These are phyloP conservation scores for Fusarium annulatum DNA, from an alignment of 2,329 filamentous ascomycete species.

Conservation along the genomic window DNA sequence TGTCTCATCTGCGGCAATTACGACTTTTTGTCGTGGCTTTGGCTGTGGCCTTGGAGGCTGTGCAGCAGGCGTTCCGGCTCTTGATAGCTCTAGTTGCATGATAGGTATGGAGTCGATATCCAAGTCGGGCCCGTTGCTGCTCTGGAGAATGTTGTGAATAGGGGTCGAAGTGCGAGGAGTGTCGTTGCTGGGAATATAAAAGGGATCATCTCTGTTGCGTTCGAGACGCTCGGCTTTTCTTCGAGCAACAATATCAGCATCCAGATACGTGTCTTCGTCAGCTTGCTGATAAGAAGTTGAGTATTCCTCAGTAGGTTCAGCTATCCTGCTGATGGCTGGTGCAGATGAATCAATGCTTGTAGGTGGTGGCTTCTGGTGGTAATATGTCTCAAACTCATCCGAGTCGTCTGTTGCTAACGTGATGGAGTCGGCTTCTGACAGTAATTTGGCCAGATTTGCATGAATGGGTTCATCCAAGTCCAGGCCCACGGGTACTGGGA, in stretches of 20 bases:
- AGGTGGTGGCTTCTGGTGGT: slow-evolving; percentile 66
- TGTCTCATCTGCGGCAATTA: slow-evolving; percentile 80
- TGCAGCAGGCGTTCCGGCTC: slow-evolving; percentile 50
- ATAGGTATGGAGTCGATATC: slow-evolving; percentile 97
- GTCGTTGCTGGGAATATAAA: slow-evolving; percentile 79
- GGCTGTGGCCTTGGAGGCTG: slow-evolving; percentile 51
- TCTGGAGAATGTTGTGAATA: slow-evolving; percentile 79
- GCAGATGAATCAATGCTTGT: slow-evolving; percentile 62
- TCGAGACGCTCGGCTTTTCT: slow-evolving; percentile 82
- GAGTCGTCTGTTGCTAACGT: slow-evolving; percentile 64
- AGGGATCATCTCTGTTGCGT: slow-evolving; percentile 91
- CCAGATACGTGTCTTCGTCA: slow-evolving; percentile 73
- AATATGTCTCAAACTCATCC: slow-evolving; percentile 75
- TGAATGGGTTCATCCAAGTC: slow-evolving; percentile 88
- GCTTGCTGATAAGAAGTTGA: slow-evolving; percentile 69
- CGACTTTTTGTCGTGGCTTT: slow-evolving; percentile 68
- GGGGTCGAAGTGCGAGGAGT: slow-evolving; percentile 76
- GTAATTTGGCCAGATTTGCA: slow-evolving; percentile 72
- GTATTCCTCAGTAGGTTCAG: slow-evolving; percentile 61
- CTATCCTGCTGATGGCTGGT: slow-evolving; percentile 66
- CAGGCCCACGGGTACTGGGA: slow-evolving; percentile 80
- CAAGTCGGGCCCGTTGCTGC: slow-evolving; percentile 79
- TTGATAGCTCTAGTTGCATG: slow-evolving; percentile 86
- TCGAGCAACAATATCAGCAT: slow-evolving; percentile 78
- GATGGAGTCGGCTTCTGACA: slow-evolving; percentile 68